A percentile compares a stretch with the other conserved stretches of the same genome.
These are phyloP conservation scores for Arthroderma sp. DNA, from an alignment of 2,329 filamentous ascomycete genomes.

Conservation along the genomic window DNA sequence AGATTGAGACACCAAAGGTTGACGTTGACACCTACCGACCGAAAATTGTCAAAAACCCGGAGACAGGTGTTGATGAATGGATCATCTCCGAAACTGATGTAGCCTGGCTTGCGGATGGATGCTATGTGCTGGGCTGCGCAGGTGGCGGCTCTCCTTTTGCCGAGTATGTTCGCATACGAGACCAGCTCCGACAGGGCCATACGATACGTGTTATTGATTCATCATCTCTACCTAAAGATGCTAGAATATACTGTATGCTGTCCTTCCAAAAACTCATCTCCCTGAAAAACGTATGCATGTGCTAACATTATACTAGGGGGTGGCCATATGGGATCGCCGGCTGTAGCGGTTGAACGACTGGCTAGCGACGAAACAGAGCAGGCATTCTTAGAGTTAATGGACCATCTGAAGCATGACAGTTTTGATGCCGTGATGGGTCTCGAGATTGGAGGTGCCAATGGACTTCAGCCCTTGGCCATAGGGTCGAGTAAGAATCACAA, in stretches of 20 bases:
- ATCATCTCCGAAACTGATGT: conserved; percentile 34
- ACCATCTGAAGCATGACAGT: conserved; percentile 30
- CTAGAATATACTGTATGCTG: conserved; percentile 32
- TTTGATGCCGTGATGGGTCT: conserved; percentile 48
- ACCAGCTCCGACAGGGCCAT: conserved; percentile 27
- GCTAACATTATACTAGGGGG: conserved; percentile 28
- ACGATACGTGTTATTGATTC: conserved; percentile 30
- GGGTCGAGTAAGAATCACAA: conserved; percentile 42
- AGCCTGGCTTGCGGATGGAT: conserved; percentile 34
- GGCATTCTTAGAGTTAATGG: conserved; percentile 38
- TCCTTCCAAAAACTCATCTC: conserved; percentile 29
- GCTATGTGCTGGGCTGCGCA: conserved; percentile 37
- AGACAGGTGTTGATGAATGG: conserved; percentile 22
- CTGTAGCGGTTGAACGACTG: conserved; percentile 48
- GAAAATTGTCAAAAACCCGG: conserved; percentile 21
- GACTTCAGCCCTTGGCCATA: conserved; percentile 45
- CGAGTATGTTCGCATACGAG: conserved; percentile 30
- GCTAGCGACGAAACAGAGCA: conserved; percentile 40
- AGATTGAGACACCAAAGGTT: conserved; percentile 12
- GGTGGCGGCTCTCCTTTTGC: conserved; percentile 37
- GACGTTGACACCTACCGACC: conserved; percentile 27
- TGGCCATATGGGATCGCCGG: conserved; percentile 47
- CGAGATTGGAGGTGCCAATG: conserved; percentile 56
- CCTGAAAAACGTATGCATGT: conserved; percentile 27
- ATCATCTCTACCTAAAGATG: conserved; percentile 31